These are phyloP conservation scores for Clarkia xantiana DNA, from an alignment of 345 rosid species.

Conservation along the genomic window DNA sequence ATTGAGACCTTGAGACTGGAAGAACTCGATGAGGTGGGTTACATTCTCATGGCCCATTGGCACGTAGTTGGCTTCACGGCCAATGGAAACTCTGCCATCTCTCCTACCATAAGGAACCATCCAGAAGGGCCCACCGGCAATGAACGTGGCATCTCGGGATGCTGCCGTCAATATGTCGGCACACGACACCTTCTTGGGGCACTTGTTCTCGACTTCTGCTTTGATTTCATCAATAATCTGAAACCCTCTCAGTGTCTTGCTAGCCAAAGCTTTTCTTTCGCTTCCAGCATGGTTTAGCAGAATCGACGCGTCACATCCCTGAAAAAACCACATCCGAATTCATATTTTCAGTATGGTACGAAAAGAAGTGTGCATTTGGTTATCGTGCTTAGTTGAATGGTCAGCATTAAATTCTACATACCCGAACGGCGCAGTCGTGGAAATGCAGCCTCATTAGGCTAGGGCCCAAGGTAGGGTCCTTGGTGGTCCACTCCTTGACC, in stretches of 20 bases:
- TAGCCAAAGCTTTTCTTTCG: constrained; percentile 49
- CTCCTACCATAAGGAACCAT: constrained; percentile 55
- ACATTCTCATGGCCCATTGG: constrained; percentile 48
- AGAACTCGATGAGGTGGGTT: constrained; percentile 40
- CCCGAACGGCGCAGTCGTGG: constrained; percentile 64
- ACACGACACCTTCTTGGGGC: constrained; percentile 54
- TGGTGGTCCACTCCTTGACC: constrained; percentile 34
- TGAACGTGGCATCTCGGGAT: constrained; percentile 39
- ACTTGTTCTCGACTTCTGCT: constrained; percentile 38
- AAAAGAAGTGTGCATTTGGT: too few species aligned
- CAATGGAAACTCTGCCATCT: constrained; percentile 40
- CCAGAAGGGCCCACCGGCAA: constrained; percentile 62
- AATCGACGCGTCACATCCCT: constrained; percentile 75
- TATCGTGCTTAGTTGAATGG: too few species aligned
- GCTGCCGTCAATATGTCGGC: constrained; percentile 54
- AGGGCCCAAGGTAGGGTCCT: constrained; percentile 44
- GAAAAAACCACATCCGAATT: too few species aligned
- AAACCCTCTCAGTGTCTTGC: constrained; percentile 61
- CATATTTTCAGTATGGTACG: too few species aligned
- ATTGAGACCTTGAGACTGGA: constrained; percentile 56
- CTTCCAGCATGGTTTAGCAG: constrained; percentile 45
- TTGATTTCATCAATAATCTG: constrained; percentile 59
- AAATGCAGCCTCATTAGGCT: constrained; percentile 54
- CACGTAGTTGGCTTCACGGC: constrained; percentile 35
- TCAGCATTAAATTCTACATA: too few species aligned